Evolutionary conservation across 129 eudicot genomes (phyloP), one percentile per base, ranked within the genome.

Genomic region (Artemisia argyi): DNA sequence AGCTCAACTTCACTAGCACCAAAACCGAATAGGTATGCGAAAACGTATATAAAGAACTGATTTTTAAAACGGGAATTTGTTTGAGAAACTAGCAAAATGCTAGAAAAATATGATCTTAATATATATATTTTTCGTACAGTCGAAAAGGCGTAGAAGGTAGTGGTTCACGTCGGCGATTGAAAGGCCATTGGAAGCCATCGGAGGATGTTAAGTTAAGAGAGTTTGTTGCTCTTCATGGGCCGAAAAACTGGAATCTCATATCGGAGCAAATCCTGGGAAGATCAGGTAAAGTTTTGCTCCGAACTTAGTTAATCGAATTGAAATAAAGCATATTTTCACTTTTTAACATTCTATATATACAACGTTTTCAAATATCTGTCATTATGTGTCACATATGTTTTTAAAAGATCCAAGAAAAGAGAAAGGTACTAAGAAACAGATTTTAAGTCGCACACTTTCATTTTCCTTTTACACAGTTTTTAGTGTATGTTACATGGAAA

Each of bases 111-210:
- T n/a, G 9, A 4, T 47, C 12, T 18, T 66, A 66, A 39, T 51
- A 13, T 12, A 24, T 68, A 16, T 69, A 11, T 57, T 20, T 70
- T 16, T 60, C 3, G 11, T 49, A 47, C 74, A 70, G 76, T 60
- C 11, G 48, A 19, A 59, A 14, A n/a, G 65, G 28, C 11, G 48
- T 16, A n/a, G 47, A 59, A 46, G 68, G 30, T 54, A 22, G 44
- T 58, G 57, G 57, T 72, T 58, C 76, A 46, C 47, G 17, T 16
- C 53, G 67, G 53, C 28, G 3, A 48, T 11, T 54, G 7, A 51
- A 51, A 67, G 88, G 92, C 9, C 92, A 86, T 58, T 86, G 92
- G 88, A 83, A 80, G 51, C 84, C 86, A 16, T 78, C 79, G 5
- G 92, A 86, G 72, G 92, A 86, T 51, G 72, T 61, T 32, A 86